Conservation (phyloP, 2,329 filamentous ascomycete species). For the Microdochium bolleyi region DNA sequence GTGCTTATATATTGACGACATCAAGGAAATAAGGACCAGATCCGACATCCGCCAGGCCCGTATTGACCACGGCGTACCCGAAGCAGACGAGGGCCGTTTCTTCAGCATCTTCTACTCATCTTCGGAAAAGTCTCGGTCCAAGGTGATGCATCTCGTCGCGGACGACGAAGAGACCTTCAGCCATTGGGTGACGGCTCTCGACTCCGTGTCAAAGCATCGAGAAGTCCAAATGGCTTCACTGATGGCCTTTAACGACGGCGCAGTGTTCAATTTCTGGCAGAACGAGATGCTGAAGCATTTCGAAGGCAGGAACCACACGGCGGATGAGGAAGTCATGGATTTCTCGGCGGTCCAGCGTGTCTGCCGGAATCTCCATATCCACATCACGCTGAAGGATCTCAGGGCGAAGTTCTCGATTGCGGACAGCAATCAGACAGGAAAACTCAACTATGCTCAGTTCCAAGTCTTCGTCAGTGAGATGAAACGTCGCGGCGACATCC, state of each 20-base stretch:
- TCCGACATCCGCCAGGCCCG: constrained; percentile 83
- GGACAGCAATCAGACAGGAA: constrained; percentile 55
- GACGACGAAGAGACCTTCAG: constrained; percentile 63
- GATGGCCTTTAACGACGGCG: constrained; percentile 76
- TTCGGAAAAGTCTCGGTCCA: constrained; percentile 71
- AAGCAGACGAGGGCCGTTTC: constrained; percentile 63
- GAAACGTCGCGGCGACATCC: constrained; percentile 78
- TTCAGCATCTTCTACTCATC: constrained; percentile 86
- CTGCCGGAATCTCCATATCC: constrained; percentile 86
- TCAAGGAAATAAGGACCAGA: constrained; percentile 80
- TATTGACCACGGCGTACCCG: constrained; percentile 67
- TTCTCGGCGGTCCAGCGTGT: constrained; percentile 72
- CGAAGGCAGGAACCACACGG: constrained; percentile 37
- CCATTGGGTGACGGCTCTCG: constrained; percentile 77
- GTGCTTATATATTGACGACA: constrained; percentile 88
- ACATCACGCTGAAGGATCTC: constrained; percentile 70
- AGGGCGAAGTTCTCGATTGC: constrained; percentile 67
- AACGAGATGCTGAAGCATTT: constrained; percentile 70
- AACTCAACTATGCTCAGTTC: constrained; percentile 74
- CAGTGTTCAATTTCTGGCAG: constrained; percentile 78
- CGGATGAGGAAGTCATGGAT: constrained; percentile 64
- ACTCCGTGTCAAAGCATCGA: constrained; percentile 76
- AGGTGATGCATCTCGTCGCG: constrained; percentile 82
- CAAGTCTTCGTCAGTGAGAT: constrained; percentile 74
- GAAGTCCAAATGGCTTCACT: constrained; percentile 87